phyloP scores from a whole-genome alignment of 140 eudicot genomes.

The Anethum foeniculum region DNA sequence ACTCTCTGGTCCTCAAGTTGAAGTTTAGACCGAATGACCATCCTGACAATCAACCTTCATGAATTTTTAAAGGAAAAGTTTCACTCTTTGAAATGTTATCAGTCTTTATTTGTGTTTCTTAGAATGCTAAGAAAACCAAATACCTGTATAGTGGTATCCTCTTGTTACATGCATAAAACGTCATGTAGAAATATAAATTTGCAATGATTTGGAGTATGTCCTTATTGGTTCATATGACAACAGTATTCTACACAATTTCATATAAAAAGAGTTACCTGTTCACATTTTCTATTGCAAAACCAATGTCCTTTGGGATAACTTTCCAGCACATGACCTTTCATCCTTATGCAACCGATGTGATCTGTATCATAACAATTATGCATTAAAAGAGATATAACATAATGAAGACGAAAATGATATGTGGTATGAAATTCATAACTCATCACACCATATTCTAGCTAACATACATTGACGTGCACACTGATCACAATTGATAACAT shows the following conservation, averaged over 20 bases:
- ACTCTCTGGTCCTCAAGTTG: not conserved
- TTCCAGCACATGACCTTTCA: conserved; percentile 24
- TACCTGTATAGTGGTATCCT: not conserved
- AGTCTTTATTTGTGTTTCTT: not conserved
- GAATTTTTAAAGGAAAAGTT: not conserved
- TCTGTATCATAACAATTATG: conserved; percentile 32
- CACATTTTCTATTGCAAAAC: conserved; percentile 68
- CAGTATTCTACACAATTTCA: not conserved
- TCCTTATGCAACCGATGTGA: conserved; percentile 64
- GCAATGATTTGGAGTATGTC: not conserved
- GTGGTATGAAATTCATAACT: not conserved
- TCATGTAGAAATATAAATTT: not conserved
- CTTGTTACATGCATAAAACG: not conserved
- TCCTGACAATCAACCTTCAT: not conserved
- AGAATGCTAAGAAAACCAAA: not conserved
- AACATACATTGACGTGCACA: conserved; percentile 69
- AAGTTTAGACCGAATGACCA: not conserved
- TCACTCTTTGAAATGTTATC: not conserved
- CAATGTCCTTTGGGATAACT: conserved; percentile 32
- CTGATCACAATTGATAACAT: conserved; percentile 48
- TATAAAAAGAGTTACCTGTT: conserved; percentile 45
- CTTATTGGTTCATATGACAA: not conserved
- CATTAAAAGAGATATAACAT: not conserved
- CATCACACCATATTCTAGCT: conserved; percentile 9
- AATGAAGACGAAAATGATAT: not conserved